Evolutionary conservation across 345 rosid genomes (phyloP).

Genomic region (Boechera divaricarpa): DNA sequence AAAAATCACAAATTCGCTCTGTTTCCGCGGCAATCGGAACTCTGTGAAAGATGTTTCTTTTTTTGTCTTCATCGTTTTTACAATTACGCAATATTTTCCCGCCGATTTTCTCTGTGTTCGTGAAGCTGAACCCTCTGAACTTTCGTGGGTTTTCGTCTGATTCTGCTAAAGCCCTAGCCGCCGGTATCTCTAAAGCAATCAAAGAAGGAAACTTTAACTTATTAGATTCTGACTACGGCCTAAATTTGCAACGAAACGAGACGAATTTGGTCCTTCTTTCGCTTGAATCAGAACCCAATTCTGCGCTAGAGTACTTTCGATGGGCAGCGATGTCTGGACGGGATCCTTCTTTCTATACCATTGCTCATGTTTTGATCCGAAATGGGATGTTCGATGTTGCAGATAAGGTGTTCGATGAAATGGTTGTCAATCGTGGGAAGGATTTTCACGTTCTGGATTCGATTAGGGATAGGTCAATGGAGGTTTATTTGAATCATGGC

Average conservation of each 20-base stretch:
- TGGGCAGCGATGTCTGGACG: slow-evolving; percentile 33
- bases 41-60: slow-evolving; percentile 21
- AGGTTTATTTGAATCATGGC: slow-evolving; percentile 17
- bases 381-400: slow-evolving; percentile 48
- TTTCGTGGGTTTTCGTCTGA: slow-evolving; percentile 19
- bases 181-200: slow-evolving; percentile 28
- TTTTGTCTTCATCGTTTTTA: slow-evolving; percentile 13
- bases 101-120: neutral
- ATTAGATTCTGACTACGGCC: neutral
- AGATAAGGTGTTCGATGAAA: slow-evolving; percentile 50
- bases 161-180: slow-evolving; percentile 15
- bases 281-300: slow-evolving; percentile 40
- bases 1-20: neutral
- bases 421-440: slow-evolving; percentile 33
- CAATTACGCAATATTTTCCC: slow-evolving; percentile 23
- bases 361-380: slow-evolving; percentile 48
- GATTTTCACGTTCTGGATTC: slow-evolving; percentile 32
- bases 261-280: slow-evolving; percentile 35
- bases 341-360: slow-evolving; percentile 42
- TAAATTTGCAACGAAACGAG: slow-evolving; percentile 26
- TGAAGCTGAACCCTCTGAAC: neutral
- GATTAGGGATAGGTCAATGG: slow-evolving; percentile 22
- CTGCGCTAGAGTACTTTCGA: slow-evolving; percentile 40
- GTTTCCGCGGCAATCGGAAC: slow-evolving; percentile 21
- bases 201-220: slow-evolving; percentile 32